Evolutionary conservation across 148 eudicot genomes (phyloP).

Genomic region (Fallopia convolvulus): DNA sequence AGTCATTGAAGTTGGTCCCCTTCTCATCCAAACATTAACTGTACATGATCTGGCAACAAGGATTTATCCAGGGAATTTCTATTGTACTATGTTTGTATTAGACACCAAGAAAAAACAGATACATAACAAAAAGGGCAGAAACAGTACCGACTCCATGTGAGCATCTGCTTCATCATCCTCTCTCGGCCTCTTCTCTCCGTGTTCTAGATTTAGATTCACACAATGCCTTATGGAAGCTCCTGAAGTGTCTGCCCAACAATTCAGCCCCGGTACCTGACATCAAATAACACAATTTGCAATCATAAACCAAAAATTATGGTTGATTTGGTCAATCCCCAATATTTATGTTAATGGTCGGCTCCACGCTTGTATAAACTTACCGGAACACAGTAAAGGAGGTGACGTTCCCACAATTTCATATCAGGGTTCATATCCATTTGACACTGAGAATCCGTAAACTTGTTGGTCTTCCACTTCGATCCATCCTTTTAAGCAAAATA

Average conservation of each 20-base stretch:
- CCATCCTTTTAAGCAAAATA: conserved; percentile 42
- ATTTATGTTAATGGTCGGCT: neutral
- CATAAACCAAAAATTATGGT: neutral
- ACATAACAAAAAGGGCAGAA: neutral
- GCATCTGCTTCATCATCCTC: conserved; percentile 40
- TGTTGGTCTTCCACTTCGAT: conserved; percentile 71
- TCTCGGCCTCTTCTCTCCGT: conserved; percentile 73
- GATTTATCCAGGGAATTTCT: neutral
- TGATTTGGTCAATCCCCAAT: neutral
- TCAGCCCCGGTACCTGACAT: conserved; percentile 77
- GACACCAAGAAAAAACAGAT: too few species aligned
- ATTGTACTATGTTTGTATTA: neutral
- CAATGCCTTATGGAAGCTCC: conserved; percentile 26
- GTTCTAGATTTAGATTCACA: conserved; percentile 25
- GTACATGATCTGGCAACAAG: neutral
- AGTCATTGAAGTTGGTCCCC: neutral
- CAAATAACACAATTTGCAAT: neutral
- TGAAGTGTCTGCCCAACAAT: conserved; percentile 55
- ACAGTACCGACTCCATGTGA: conserved; percentile 51
- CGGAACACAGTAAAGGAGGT: conserved; percentile 76
- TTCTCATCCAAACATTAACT: neutral
- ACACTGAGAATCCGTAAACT: conserved; percentile 58
- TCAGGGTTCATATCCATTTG: conserved; percentile 55
- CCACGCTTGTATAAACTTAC: conserved; percentile 31
- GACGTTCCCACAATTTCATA: conserved; percentile 76